phyloP scores from a whole-genome alignment of 352 stramenopile genomes.

The Phytopythium cucurbitacearum region DNA sequence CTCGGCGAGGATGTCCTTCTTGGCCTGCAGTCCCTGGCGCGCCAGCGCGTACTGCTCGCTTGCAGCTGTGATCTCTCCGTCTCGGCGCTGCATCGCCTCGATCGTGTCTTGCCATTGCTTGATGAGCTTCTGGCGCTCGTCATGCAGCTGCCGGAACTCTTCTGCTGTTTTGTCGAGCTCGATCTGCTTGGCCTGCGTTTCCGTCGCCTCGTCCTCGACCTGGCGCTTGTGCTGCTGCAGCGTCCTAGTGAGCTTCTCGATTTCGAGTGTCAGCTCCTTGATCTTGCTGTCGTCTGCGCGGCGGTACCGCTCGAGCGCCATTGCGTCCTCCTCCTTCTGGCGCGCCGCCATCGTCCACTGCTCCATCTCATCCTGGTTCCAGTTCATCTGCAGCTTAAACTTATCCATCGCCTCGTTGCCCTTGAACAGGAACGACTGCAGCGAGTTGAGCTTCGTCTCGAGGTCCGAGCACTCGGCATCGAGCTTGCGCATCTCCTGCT shows the following conservation, averaged over 20 bases:
- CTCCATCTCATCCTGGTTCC: slow-evolving; percentile 98
- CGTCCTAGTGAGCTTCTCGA: slow-evolving; percentile 91
- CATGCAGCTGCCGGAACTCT: slow-evolving; percentile 91
- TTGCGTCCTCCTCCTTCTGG: slow-evolving; percentile 95
- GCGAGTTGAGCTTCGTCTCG: slow-evolving; percentile 81
- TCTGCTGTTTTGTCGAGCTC: slow-evolving; percentile 94
- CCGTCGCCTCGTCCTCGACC: slow-evolving; percentile 82
- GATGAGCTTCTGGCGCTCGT: slow-evolving; percentile 93
- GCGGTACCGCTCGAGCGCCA: slow-evolving; percentile 92
- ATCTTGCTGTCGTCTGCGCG: slow-evolving; percentile 93
- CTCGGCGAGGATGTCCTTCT: slow-evolving; percentile 70
- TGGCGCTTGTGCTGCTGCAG: slow-evolving; percentile 74
- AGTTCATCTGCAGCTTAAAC: slow-evolving; percentile 97
- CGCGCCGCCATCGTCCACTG: slow-evolving; percentile 94
- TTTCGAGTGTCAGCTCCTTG: slow-evolving; percentile 91
- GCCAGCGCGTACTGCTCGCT: slow-evolving; percentile 85
- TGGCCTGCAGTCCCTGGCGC: slow-evolving; percentile 40
- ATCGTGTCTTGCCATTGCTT: slow-evolving; percentile 94
- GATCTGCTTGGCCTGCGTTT: slow-evolving; percentile 94
- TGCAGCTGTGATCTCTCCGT: slow-evolving; percentile 91
- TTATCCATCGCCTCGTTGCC: slow-evolving; percentile 94
- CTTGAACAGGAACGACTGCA: slow-evolving; percentile 91
- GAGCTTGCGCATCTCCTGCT: slow-evolving; percentile 67
- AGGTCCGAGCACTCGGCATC: slow-evolving; percentile 73
- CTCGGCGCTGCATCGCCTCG: slow-evolving; percentile 89